Conservation (phyloP, 176 grass and related monocot species). For the Aegilops speltoides region DNA sequence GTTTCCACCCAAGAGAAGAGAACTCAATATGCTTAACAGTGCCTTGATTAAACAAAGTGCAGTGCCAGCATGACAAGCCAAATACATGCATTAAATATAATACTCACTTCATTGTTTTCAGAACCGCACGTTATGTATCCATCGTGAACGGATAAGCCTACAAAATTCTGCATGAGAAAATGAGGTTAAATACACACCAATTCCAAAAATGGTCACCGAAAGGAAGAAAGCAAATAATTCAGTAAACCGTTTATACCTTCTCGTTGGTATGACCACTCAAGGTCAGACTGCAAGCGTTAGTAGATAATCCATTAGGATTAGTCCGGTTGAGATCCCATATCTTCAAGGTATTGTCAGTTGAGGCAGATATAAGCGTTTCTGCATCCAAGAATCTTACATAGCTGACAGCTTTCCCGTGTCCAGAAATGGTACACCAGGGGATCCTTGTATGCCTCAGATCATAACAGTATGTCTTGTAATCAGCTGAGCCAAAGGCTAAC, state of each 20-base stretch:
- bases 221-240: slow-evolving; percentile 1
- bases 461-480: slow-evolving; percentile 96
- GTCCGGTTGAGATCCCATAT: slow-evolving; percentile 92
- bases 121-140: slow-evolving; percentile 97
- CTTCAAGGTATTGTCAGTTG: slow-evolving; percentile 96
- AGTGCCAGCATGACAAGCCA: slow-evolving; percentile 10
- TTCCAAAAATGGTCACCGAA: slow-evolving; percentile 3
- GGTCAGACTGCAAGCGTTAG: slow-evolving; percentile 64
- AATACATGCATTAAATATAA: slow-evolving; percentile 29
- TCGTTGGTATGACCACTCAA: slow-evolving; percentile 92
- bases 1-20: neutral
- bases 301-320: slow-evolving; percentile 59
- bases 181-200: slow-evolving; percentile 9
- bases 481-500: slow-evolving; percentile 85
- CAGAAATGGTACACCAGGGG: slow-evolving; percentile 94
- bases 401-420: slow-evolving; percentile 94
- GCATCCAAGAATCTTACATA: slow-evolving; percentile 91
- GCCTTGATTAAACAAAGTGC: neutral
- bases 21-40: slow-evolving; percentile 11
- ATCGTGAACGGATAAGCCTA: slow-evolving; percentile 88
- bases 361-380: slow-evolving; percentile 80
- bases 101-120: slow-evolving; percentile 91
- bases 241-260: slow-evolving; percentile 51
- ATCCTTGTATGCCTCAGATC: slow-evolving; percentile 95
- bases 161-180: slow-evolving; percentile 87